Evolutionary conservation across 1,284 basidiomycete genomes (phyloP), one percentile per base, ranked within the genome.

Genomic region (Sporisorium iseilematis-ciliati): DNA sequence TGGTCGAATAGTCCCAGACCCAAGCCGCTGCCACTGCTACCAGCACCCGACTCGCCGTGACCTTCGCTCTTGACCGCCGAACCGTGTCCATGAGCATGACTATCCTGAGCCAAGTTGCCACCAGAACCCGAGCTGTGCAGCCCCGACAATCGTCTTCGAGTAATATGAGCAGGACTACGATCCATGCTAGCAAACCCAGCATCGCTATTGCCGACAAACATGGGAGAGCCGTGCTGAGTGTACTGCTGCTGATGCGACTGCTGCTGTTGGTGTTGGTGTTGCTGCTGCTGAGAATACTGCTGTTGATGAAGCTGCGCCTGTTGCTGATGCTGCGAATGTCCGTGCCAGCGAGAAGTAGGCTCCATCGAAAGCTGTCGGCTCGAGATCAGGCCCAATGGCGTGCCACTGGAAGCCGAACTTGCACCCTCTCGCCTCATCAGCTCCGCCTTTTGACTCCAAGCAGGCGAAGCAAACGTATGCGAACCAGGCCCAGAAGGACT

Each of bases 371-470:
- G 53, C 46, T 60, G 68, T 16, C 58, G 12, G 41, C 33, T 69
- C 1, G 55, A 49, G 50, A 64, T 23, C 54, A 65, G 6, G 1
- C 50, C 49, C 16, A 42, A 35, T 8, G 68, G 68, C n/a, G 68
- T 61, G 18, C 66, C 46, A 4, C 33, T 41, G 4, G 57, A 31
- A 0, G 25, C 40, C 2, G 68, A 61, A 7, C 42, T 40, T 11
- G 29, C n/a, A 7, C 62, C 62, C 1, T 71, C 68, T 16, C 68
- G 53, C 40, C 58, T 52, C 43, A 57, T 31, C 54, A 61, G 50
- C 45, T 71, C 68, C 7, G 57, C 68, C 55, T 61, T 71, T 20
- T 71, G 68, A 31, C 68, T 71, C 68, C 68, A 71, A 20, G 62
- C 58, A 2, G 68, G 68, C 25, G 68, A 71, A 3, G 62, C 68